Percentiles rank a stretch among this genome's conserved stretches.
phyloP scores from a whole-genome alignment of 2,329 filamentous ascomycete species.

The Pyrenophora teres region DNA sequence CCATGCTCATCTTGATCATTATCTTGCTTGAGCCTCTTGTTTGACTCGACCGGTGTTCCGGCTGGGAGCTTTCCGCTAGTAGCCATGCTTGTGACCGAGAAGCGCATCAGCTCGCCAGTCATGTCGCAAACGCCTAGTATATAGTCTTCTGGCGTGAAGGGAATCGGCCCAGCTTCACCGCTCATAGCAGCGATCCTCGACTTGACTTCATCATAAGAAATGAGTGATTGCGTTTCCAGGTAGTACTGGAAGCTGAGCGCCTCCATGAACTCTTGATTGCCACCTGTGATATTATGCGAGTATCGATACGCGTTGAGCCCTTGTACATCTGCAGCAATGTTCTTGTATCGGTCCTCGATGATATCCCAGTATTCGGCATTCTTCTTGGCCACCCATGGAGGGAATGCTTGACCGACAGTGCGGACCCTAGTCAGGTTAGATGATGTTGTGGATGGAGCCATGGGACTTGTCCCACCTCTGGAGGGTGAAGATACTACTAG shows the following conservation, averaged over 20 bases:
- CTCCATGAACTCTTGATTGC: conserved; percentile 93
- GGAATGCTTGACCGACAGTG: conserved; percentile 63
- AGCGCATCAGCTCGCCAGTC: conserved; percentile 95
- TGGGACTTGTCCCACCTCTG: conserved; percentile 62
- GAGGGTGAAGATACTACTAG: conserved; percentile 75
- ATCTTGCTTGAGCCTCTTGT: conserved; percentile 37
- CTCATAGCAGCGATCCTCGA: conserved; percentile 46
- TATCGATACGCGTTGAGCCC: conserved; percentile 85
- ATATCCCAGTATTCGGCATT: conserved; percentile 70
- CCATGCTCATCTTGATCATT: conserved; percentile 21
- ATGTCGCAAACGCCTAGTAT: conserved; percentile 90
- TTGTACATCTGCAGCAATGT: conserved; percentile 73
- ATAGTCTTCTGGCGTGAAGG: conserved; percentile 81
- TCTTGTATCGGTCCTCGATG: conserved; percentile 70
- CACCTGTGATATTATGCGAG: conserved; percentile 72
- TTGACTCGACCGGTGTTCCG: conserved; percentile 40
- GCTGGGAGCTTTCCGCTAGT: conserved; percentile 65
- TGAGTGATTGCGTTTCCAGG: conserved; percentile 74
- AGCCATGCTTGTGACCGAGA: conserved; percentile 86
- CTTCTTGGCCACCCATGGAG: conserved; percentile 70
- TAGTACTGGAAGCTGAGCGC: conserved; percentile 89
- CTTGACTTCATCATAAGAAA: conserved; percentile 67
- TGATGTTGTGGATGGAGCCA: not conserved
- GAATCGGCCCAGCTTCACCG: conserved; percentile 55
- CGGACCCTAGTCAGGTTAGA: conserved; percentile 61